These are phyloP conservation scores for Cochlearia excelsa DNA, from an alignment of 345 rosid genomes.

Conservation along the genomic window DNA sequence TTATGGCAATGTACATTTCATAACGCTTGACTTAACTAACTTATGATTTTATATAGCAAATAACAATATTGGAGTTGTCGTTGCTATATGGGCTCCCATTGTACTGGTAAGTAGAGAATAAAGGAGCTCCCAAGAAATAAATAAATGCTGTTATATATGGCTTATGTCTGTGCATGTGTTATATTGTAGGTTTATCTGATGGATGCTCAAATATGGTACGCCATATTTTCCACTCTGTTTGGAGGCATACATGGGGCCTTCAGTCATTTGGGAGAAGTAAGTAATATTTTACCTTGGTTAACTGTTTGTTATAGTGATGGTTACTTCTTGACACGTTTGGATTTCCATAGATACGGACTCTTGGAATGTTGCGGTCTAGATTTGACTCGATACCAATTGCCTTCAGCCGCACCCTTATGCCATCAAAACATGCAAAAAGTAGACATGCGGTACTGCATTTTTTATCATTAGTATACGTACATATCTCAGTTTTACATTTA, in stretches of 20 bases:
- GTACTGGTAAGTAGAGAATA: conserved; percentile 59
- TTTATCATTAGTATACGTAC: neutral
- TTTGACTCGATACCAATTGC: conserved; percentile 72
- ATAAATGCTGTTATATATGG: neutral
- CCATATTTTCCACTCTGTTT: conserved; percentile 84
- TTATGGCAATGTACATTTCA: conserved; percentile 6
- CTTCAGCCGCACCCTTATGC: conserved; percentile 66
- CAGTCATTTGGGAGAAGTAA: conserved; percentile 96
- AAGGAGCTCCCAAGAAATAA: conserved; percentile 14
- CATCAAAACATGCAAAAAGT: conserved; percentile 39
- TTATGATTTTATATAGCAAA: conserved; percentile 45
- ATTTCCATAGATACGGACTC: conserved; percentile 70
- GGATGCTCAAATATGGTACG: conserved; percentile 98
- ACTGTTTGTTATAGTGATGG: conserved; percentile 13
- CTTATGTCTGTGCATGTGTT: conserved; percentile 14
- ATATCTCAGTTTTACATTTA: conserved; percentile 3
- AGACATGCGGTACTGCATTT: conserved; percentile 37
- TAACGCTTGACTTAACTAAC: conserved; percentile 7
- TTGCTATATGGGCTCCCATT: conserved; percentile 90
- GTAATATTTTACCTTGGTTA: conserved; percentile 22
- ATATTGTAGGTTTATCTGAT: conserved; percentile 68
- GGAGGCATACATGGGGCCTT: conserved; percentile 95
- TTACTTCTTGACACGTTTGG: conserved; percentile 25
- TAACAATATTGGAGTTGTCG: conserved; percentile 70
- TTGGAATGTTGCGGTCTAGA: conserved; percentile 93